Conservation (phyloP, 1,284 basidiomycete genomes). For the Erythrobasidium hasegawianum region DNA sequence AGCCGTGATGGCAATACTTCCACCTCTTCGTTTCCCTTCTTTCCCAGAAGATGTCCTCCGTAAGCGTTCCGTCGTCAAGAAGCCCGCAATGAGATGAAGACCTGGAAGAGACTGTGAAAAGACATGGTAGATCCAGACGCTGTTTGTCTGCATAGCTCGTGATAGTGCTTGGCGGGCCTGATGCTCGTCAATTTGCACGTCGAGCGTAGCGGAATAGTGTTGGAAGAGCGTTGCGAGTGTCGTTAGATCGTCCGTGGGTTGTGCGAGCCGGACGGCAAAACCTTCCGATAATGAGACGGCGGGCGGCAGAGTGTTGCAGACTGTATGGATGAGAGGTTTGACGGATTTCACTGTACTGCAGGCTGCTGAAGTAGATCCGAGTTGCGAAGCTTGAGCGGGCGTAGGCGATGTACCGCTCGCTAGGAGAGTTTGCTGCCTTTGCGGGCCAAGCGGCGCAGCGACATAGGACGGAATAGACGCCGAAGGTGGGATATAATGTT, state of each 20-base stretch:
- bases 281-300: constrained; percentile 23
- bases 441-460: neutral
- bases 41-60: neutral
- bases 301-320: constrained; percentile 17
- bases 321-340: constrained; percentile 23
- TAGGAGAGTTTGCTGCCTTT: neutral
- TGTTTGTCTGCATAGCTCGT: constrained; percentile 21
- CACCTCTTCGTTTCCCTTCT: neutral
- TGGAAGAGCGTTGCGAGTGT: constrained; percentile 24
- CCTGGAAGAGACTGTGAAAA: constrained; percentile 25
- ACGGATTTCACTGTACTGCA: constrained; percentile 11
- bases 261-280: constrained; percentile 23
- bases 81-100: constrained; percentile 24
- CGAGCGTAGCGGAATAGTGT: constrained; percentile 20
- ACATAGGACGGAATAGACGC: neutral
- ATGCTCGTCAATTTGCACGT: constrained; percentile 21
- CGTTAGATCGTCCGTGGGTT: constrained; percentile 20
- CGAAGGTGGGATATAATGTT: neutral
- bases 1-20: constrained; percentile 16
- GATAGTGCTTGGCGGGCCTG: constrained; percentile 18
- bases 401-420: neutral
- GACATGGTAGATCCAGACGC: constrained; percentile 32
- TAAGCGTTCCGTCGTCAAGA: constrained; percentile 26
- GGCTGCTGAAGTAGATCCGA: constrained; percentile 5
- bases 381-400: neutral